Base-by-base conservation (phyloP, 306 rosid species). In the Begonia masoniana region DNA sequence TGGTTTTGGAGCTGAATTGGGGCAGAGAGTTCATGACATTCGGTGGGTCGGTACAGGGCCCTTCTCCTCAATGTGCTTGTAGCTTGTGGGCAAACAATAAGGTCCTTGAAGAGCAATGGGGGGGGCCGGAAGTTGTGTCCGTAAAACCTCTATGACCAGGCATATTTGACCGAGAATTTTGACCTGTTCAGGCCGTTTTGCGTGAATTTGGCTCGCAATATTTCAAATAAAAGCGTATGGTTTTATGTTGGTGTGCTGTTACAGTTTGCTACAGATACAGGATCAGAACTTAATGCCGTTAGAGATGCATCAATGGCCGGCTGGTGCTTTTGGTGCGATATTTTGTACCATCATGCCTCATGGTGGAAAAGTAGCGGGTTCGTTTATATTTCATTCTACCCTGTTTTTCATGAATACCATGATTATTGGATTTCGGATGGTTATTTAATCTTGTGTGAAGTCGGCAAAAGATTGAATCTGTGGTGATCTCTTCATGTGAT, bases 1-100 rank as follows among this genome's bases (percentile, higher is more conserved):
- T 23, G 99, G 99, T 66, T 91, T 91, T 36, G 99, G 99, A 54
- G 77, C 99, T 70, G 99, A 91, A 91, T 91, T 56, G 99, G 99
- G 42, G 60, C 96, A 10, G 99, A 91, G 52, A 91, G 76, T 91
- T 91, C 62, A 78, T 91, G 96, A 91, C 66, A 91, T 91, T 51
- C 86, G 86, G 70, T 85, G n/a, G n/a, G 99, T 63, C 75, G 96
- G 19, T 86, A 86, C 60, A 91, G 99, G 94, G 88, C 53, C 76
- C 86, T 80, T 81, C 65, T 62, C 96, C 99, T 41, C 99, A 86
- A 59, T 91, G 99, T 67, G 94, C 96, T n/a, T 8, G 72, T 91
- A 52, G 53, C n/a, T 91, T 43, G 99, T 91, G 68, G 96, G 96
- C n/a, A n/a, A 39, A 91, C 99, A 6, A 77, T 85, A 61, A 83